A percentile compares a stretch with the other conserved stretches of the same genome.
Evolutionary conservation across 345 rosid species (phyloP).

Genomic region (Dipteronia dyeriana): DNA sequence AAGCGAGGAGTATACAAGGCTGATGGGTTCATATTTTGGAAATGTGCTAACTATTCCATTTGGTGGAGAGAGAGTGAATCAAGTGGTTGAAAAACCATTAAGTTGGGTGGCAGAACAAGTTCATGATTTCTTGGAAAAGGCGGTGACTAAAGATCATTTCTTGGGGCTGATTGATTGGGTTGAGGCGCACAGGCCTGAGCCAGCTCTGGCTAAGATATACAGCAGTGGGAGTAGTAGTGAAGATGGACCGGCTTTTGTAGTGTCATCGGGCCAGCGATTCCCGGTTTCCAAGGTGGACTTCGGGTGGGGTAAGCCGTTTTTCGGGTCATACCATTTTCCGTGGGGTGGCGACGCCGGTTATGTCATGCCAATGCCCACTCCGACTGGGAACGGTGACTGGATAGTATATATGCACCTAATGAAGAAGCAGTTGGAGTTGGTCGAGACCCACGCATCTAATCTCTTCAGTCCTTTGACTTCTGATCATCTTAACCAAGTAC

Average conservation of each 20-base stretch:
- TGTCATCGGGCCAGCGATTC: conserved; percentile 71
- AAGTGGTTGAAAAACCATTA: conserved; percentile 46
- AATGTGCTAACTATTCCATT: conserved; percentile 70
- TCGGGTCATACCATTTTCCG: conserved; percentile 67
- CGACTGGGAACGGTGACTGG: conserved; percentile 60
- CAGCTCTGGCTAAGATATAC: conserved; percentile 55
- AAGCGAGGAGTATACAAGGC: background rate
- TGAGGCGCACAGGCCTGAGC: conserved; percentile 59
- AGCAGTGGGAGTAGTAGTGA: conserved; percentile 22
- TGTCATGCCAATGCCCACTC: conserved; percentile 71
- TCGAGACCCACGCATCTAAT: conserved; percentile 37
- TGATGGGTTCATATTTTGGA: conserved; percentile 51
- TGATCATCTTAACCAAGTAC: conserved; percentile 25
- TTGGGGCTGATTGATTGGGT: conserved; percentile 79
- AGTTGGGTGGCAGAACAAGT: conserved; percentile 57
- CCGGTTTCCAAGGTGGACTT: conserved; percentile 52
- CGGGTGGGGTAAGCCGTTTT: conserved; percentile 57
- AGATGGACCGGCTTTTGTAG: conserved; percentile 64
- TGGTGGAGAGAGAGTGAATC: conserved; percentile 40
- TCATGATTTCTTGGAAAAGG: conserved; percentile 42
- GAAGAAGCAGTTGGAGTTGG: conserved; percentile 27
- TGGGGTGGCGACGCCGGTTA: conserved; percentile 57
- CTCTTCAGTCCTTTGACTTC: conserved; percentile 39
- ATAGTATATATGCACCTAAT: conserved; percentile 51
- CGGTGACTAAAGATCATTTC: conserved; percentile 62